phyloP scores from a whole-genome alignment of 1,284 basidiomycete species.

The Porodaedalea pini region DNA sequence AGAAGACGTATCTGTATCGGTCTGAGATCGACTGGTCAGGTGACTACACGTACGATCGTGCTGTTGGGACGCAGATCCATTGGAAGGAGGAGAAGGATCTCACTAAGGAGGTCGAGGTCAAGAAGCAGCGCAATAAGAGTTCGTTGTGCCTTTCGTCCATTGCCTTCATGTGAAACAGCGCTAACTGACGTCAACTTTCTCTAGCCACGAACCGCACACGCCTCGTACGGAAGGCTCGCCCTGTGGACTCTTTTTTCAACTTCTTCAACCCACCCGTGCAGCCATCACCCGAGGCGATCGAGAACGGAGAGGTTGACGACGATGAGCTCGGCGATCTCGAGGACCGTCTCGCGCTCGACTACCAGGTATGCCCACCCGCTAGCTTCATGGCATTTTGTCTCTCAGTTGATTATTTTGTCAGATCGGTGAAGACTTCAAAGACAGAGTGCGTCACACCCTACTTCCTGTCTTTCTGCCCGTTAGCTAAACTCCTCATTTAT shows the following conservation, averaged over 20 bases:
- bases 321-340: constrained; percentile 76
- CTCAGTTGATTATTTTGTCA: neutral
- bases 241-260: constrained; percentile 95
- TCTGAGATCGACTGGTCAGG: constrained; percentile 91
- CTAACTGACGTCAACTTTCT: constrained; percentile 9
- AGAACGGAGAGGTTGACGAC: constrained; percentile 60
- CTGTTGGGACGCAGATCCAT: constrained; percentile 87
- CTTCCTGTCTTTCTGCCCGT: neutral
- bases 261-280: constrained; percentile 90
- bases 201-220: constrained; percentile 91
- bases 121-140: constrained; percentile 99
- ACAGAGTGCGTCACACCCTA: constrained; percentile 60
- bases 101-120: constrained; percentile 96
- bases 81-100: constrained; percentile 99
- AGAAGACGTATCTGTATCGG: constrained; percentile 96
- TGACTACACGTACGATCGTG: constrained; percentile 94
- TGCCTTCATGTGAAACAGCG: neutral
- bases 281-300: constrained; percentile 64
- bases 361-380: constrained; percentile 61
- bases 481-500: neutral
- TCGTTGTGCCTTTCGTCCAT: constrained; percentile 32
- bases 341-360: constrained; percentile 92
- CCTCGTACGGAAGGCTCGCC: constrained; percentile 84
- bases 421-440: constrained; percentile 97
- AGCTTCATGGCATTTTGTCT: neutral